These are phyloP conservation scores for Ustilago xerochloae DNA, from an alignment of 1,284 basidiomycete genomes.

Conservation along the genomic window DNA sequence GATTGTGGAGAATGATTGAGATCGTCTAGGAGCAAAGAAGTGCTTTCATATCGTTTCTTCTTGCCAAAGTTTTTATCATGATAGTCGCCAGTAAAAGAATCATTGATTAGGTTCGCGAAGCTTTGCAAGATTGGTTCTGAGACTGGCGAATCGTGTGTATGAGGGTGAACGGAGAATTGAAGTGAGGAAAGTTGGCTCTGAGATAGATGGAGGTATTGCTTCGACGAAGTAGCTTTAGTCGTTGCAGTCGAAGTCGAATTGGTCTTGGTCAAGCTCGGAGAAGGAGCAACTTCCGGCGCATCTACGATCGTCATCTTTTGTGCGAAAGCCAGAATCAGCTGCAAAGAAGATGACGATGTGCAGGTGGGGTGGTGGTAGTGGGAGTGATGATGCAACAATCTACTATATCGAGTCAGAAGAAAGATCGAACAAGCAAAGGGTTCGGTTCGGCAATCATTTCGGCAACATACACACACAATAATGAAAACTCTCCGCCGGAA, in stretches of 20 bases:
- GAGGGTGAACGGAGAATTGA: neutral
- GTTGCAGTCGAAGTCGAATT: neutral
- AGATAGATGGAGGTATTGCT: neutral
- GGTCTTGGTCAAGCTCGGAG: neutral
- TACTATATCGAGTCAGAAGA: neutral
- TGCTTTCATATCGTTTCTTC: constrained; percentile 4
- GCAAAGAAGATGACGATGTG: too few relatives aligned
- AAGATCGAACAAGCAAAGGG: neutral
- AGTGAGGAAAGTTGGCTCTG: neutral
- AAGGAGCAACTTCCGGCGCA: neutral
- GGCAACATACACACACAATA: neutral
- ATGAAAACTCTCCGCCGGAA: neutral
- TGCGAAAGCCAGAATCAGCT: too few relatives aligned
- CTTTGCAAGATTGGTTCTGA: neutral
- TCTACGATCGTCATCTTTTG: constrained; percentile 2
- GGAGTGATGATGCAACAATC: neutral
- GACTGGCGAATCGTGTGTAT: neutral
- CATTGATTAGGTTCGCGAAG: constrained; percentile 10
- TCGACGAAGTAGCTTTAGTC: neutral
- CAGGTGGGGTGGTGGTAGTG: neutral
- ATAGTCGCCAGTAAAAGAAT: constrained; percentile 6
- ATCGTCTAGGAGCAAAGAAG: neutral
- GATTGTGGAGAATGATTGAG: constrained; percentile 8
- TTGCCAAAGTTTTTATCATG: constrained; percentile 22
- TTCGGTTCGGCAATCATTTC: neutral